Evolutionary conservation across 2,329 filamentous ascomycete genomes (phyloP), one percentile per base, ranked within the genome.

Genomic region (Sarocladiaceae sp.): DNA sequence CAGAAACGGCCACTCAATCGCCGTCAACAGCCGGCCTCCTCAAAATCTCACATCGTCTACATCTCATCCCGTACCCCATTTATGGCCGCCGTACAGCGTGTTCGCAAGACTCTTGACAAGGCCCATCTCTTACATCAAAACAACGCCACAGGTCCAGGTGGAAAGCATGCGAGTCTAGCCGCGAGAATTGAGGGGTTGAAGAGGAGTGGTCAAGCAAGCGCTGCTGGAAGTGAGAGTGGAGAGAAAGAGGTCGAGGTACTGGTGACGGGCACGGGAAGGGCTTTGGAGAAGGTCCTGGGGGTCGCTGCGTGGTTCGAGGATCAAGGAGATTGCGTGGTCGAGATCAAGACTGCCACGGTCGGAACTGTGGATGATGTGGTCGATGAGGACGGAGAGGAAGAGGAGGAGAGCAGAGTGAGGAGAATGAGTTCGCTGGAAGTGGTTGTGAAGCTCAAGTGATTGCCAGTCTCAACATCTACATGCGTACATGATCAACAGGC

Each of bases 281-380:
- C 86, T 7, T 83, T 90, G 26, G 73, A 78, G 55, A 83, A 82
- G 66, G 80, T 80, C 1, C 65, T 88, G 54, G 72, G 78, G 23
- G 65, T 90, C 5, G 87, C 81, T 0, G 66, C 79, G 29, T 86
- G 80, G 73, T 89, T 90, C 57, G 77, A 82, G 65, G 74, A 79
- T 51, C 77, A 85, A 65, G 71, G 66, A 12, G 81, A 82, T 55
- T 84, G 80, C 56, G 62, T 66, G 4, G 82, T 90, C 1, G 69
- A 73, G 58, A 61, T 89, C 50, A 72, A 75, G 63, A 89, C 86
- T 42, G 77, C 79, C 53, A 87, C 78, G 49, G 72, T 87, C 15
- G 74, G 74, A n/a, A 79, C 83, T 2, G 74, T 90, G 40, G 87
- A 91, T 61, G 86, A 90, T 64, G 70, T 90, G 26, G 70, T 83